Evolutionary conservation across 805 yeast species (phyloP).

Genomic region (Cyberlindnera japonica): DNA sequence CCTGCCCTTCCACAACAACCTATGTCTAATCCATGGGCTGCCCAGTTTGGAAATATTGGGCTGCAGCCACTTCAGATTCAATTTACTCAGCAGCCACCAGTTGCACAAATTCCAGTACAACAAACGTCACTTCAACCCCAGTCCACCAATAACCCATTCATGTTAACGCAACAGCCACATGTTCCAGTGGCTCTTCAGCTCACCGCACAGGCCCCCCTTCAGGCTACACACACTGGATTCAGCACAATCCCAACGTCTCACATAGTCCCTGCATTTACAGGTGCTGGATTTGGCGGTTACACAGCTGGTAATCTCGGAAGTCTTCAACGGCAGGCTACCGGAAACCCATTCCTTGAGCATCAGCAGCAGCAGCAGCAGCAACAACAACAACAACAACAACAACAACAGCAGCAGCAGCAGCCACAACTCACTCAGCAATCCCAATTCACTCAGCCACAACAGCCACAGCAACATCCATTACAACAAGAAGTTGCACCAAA

Average conservation of each 20-base stretch:
- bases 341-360: slow-evolving; percentile 35
- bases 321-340: slow-evolving; percentile 25
- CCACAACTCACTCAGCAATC: slow-evolving; percentile 9
- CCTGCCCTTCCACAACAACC: slow-evolving; percentile 4
- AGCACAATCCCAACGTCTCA: slow-evolving; percentile 16
- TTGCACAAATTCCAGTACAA: background rate
- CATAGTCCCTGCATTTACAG: slow-evolving; percentile 40
- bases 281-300: slow-evolving; percentile 59
- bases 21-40: slow-evolving; percentile 18
- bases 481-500: slow-evolving; percentile 10
- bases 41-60: slow-evolving; percentile 13
- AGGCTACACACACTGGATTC: slow-evolving; percentile 20
- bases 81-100: slow-evolving; percentile 13
- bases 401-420: slow-evolving; percentile 10
- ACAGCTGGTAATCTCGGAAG: slow-evolving; percentile 12
- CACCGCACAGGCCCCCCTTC: slow-evolving; percentile 19
- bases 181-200: slow-evolving; percentile 11
- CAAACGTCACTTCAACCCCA: slow-evolving; percentile 16
- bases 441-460: slow-evolving; percentile 9
- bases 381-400: slow-evolving; percentile 13
- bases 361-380: slow-evolving; percentile 15
- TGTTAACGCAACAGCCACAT: slow-evolving; percentile 14
- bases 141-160: slow-evolving; percentile 22
- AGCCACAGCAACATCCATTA: slow-evolving; percentile 7
- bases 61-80: slow-evolving; percentile 18